These are phyloP conservation scores for Sporisorium exsertum DNA, from an alignment of 1,284 basidiomycete species.

Conservation along the genomic window DNA sequence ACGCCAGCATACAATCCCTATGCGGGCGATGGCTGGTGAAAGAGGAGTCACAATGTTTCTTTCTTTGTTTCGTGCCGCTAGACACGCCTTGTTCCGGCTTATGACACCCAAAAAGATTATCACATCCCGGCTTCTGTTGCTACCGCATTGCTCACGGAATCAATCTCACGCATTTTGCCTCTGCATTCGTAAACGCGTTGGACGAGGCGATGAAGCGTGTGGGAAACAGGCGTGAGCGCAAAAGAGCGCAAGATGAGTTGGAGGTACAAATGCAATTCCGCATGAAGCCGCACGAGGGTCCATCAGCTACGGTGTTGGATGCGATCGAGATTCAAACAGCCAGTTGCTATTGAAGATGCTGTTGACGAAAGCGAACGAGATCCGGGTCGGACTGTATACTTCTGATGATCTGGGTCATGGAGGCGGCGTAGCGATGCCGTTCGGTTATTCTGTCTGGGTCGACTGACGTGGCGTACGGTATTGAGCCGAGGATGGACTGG, in stretches of 20 bases:
- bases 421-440: constrained; percentile 21
- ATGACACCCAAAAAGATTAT: not conserved
- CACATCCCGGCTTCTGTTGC: not conserved
- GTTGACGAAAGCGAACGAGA: constrained; percentile 19
- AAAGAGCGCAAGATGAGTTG: not conserved
- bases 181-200: not conserved
- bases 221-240: not conserved
- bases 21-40: constrained; percentile 49
- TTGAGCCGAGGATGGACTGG: constrained; percentile 33
- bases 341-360: constrained; percentile 5
- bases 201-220: not conserved
- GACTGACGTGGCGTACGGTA: constrained; percentile 8
- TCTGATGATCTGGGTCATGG: constrained; percentile 20
- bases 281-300: not conserved
- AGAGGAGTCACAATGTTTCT: not conserved
- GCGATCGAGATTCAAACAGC: not conserved
- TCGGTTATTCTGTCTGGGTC: constrained; percentile 2
- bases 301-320: not conserved
- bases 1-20: constrained; percentile 55
- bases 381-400: constrained; percentile 22
- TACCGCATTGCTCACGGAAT: constrained; percentile 1
- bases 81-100: not conserved
- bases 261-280: constrained; percentile 4
- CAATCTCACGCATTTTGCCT: not conserved
- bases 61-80: not conserved